Evolutionary conservation across 2,329 filamentous ascomycete species (phyloP).

Genomic region (Sphaerulina vaccinii): DNA sequence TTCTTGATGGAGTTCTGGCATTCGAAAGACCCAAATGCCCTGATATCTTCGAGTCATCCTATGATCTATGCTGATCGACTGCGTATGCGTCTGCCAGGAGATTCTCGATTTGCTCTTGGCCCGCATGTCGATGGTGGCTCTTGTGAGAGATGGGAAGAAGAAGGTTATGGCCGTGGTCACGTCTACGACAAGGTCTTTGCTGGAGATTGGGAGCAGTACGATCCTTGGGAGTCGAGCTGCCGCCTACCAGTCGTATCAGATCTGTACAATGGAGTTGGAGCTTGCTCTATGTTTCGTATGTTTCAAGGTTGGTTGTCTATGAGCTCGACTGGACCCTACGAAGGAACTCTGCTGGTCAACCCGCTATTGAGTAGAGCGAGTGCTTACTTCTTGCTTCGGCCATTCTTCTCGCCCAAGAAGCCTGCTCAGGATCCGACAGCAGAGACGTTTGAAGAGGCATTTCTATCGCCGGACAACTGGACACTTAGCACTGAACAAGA

Average conservation of each 20-base stretch:
- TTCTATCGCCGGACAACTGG: slow-evolving; percentile 61
- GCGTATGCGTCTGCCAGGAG: slow-evolving; percentile 56
- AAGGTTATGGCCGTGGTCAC: slow-evolving; percentile 59
- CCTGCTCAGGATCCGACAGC: slow-evolving; percentile 37
- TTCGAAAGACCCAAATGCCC: slow-evolving; percentile 42
- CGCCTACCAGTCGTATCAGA: slow-evolving; percentile 69
- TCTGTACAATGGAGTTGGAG: slow-evolving; percentile 76
- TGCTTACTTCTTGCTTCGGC: slow-evolving; percentile 76
- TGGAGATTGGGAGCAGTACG: slow-evolving; percentile 76
- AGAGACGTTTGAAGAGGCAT: slow-evolving; percentile 42
- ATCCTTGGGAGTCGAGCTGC: slow-evolving; percentile 75
- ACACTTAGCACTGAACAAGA: slow-evolving; percentile 53
- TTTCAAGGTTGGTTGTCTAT: slow-evolving; percentile 89
- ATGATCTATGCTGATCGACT: slow-evolving; percentile 51
- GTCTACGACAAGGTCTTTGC: slow-evolving; percentile 73
- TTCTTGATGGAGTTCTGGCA: slow-evolving; percentile 54
- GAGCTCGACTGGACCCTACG: slow-evolving; percentile 66
- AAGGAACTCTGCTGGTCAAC: slow-evolving; percentile 81
- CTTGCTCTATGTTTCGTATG: slow-evolving; percentile 81
- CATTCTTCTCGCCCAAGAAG: slow-evolving; percentile 68
- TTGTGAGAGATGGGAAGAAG: slow-evolving; percentile 54
- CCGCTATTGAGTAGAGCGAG: slow-evolving; percentile 73
- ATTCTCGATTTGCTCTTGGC: slow-evolving; percentile 53
- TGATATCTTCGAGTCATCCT: slow-evolving; percentile 48
- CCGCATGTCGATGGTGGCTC: slow-evolving; percentile 57